These are phyloP conservation scores for Podaxis carcinomalis DNA, from an alignment of 768 basidiomycete species.

Conservation along the genomic window DNA sequence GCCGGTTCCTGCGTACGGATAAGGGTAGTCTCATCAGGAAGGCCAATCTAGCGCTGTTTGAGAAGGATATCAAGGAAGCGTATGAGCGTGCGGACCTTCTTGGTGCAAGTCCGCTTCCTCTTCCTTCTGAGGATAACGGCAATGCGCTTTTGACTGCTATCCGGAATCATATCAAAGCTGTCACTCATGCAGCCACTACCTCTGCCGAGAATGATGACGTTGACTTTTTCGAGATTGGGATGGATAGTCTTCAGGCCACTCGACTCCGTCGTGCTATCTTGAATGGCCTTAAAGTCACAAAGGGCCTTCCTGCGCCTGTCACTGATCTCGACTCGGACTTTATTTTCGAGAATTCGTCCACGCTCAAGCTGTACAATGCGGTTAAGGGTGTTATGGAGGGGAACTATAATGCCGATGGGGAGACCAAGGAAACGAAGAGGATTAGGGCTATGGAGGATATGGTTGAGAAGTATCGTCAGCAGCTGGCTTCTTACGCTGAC, in stretches of 20 bases:
- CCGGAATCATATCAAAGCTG: constrained; percentile 19
- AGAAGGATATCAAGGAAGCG: constrained; percentile 27
- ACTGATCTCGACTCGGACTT: constrained; percentile 23
- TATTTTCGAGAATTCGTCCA: constrained; percentile 26
- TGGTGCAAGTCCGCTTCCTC: constrained; percentile 21
- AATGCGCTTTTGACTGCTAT: constrained; percentile 18
- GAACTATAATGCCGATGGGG: constrained; percentile 3
- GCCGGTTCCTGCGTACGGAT: constrained; percentile 28
- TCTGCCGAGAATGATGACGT: constrained; percentile 17
- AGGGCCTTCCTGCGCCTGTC: constrained; percentile 6
- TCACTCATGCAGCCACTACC: constrained; percentile 12
- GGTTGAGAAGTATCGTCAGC: constrained; percentile 21
- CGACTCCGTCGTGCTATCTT: constrained; percentile 27
- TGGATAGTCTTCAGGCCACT: constrained; percentile 37
- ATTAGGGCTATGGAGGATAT: constrained; percentile 23
- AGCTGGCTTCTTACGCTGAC: constrained; percentile 11
- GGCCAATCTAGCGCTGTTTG: constrained; percentile 26
- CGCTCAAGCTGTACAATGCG: constrained; percentile 20
- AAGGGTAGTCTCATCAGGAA: constrained; percentile 35
- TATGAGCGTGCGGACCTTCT: constrained; percentile 25
- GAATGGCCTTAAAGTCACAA: constrained; percentile 20
- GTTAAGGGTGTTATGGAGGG: constrained; percentile 19
- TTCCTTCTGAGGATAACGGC: constrained; percentile 16
- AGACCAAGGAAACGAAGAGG: constrained; percentile 14
- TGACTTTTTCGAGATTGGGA: constrained; percentile 36